phyloP scores from a whole-genome alignment of 148 eudicot genomes.

The Linanthus parryae region DNA sequence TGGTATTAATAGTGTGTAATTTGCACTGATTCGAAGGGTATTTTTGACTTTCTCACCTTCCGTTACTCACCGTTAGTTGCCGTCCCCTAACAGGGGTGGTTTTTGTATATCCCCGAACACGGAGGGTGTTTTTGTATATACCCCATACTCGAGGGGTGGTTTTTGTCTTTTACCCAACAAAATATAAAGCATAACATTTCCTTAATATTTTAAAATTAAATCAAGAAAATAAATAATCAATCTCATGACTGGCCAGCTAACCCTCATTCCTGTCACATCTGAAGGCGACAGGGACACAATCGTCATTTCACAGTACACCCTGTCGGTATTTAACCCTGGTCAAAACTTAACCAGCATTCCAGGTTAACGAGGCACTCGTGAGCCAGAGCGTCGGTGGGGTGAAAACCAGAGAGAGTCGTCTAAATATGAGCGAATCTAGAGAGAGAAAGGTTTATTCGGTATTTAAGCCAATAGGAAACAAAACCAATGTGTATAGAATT shows the following conservation, averaged over 20 bases:
- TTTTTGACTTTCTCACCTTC: too few relatives aligned
- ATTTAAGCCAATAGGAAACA: slow-evolving; percentile 22
- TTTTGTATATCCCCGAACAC: too few relatives aligned
- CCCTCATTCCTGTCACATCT: neutral
- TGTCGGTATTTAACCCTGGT: slow-evolving; percentile 58
- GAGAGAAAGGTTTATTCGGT: slow-evolving; percentile 15
- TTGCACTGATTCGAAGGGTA: too few relatives aligned
- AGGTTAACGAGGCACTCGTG: slow-evolving; percentile 12
- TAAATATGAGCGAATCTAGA: neutral
- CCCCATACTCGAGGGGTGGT: too few relatives aligned
- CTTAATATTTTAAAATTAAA: neutral
- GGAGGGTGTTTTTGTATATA: too few relatives aligned
- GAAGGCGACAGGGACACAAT: slow-evolving; percentile 18
- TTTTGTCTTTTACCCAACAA: too few relatives aligned
- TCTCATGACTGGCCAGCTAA: too few relatives aligned
- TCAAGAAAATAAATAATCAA: too few relatives aligned
- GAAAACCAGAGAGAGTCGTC: neutral
- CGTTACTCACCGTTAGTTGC: too few relatives aligned
- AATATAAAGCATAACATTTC: neutral
- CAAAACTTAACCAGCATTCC: slow-evolving; percentile 20
- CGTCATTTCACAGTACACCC: slow-evolving; percentile 12
- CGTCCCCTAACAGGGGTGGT: too few relatives aligned
- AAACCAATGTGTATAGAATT: slow-evolving; percentile 24
- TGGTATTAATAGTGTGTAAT: too few relatives aligned
- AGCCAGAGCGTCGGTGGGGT: slow-evolving; percentile 58